phyloP scores from a whole-genome alignment of 139 green algal species.

The Gonium pectorale region DNA sequence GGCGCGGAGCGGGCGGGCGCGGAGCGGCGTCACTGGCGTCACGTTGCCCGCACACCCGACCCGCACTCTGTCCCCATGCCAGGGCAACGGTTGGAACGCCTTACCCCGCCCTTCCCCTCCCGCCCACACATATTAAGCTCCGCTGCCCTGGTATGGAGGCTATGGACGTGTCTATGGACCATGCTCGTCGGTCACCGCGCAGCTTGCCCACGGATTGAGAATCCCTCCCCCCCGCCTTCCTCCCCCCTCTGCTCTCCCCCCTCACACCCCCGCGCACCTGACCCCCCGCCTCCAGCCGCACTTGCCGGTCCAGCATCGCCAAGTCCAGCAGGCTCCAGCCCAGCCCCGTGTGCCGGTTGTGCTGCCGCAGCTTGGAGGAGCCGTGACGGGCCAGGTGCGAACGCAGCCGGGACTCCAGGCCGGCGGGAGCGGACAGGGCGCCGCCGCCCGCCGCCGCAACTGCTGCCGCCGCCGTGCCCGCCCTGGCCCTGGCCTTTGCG shows the following conservation, averaged over 20 bases:
- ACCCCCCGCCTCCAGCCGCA: constrained; percentile 17
- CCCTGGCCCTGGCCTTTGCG: neutral
- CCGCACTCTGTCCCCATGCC: neutral
- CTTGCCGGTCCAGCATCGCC: neutral
- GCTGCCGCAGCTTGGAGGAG: neutral
- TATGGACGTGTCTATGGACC: too few species aligned
- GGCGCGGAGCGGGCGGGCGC: neutral
- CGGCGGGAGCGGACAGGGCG: neutral
- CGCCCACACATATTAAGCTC: too few species aligned
- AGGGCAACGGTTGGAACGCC: too few species aligned
- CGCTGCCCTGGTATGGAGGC: too few species aligned
- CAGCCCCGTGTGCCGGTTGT: neutral
- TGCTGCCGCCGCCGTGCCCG: neutral
- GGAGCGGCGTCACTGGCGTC: neutral
- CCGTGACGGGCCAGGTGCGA: neutral
- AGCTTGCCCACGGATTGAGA: too few species aligned
- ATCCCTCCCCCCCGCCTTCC: neutral
- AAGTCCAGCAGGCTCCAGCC: constrained; percentile 40
- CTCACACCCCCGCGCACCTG: neutral
- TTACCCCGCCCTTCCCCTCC: too few species aligned
- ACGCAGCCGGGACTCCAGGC: constrained; percentile 18
- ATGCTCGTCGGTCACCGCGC: too few species aligned
- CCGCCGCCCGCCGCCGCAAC: neutral
- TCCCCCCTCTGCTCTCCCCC: neutral
- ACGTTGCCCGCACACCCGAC: neutral